Conservation (phyloP, 768 basidiomycete genomes). For the Pisolithus microcarpus region DNA sequence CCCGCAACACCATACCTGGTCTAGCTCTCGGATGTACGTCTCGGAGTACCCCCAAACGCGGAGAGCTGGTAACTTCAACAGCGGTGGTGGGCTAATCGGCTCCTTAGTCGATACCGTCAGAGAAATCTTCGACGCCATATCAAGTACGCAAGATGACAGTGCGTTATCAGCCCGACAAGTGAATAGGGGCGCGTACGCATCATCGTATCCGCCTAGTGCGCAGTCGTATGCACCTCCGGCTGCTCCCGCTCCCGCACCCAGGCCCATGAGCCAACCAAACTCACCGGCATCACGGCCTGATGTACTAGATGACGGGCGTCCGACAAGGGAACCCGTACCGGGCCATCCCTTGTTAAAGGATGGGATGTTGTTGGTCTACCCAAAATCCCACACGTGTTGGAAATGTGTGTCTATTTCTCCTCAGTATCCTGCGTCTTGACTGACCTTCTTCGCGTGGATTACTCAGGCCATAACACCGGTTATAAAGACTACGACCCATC, state of each 20-base stretch:
- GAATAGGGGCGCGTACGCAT: constrained; percentile 16
- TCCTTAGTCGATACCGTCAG: constrained; percentile 20
- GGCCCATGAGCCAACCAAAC: constrained; percentile 6
- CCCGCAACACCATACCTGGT: constrained; percentile 14
- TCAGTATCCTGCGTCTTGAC: neutral
- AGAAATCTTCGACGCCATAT: constrained; percentile 24
- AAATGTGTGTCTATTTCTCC: constrained; percentile 49
- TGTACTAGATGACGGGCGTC: constrained; percentile 46
- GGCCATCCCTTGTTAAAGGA: constrained; percentile 62
- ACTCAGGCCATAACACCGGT: constrained; percentile 62
- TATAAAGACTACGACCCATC: constrained; percentile 64
- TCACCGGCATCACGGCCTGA: constrained; percentile 9
- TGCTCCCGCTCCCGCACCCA: neutral
- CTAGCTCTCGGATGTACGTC: constrained; percentile 11
- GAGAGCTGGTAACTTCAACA: neutral
- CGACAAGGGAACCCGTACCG: constrained; percentile 53
- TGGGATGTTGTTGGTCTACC: constrained; percentile 65
- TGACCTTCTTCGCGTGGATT: neutral
- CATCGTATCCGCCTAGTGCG: constrained; percentile 8
- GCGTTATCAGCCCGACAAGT: constrained; percentile 6
- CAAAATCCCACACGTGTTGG: constrained; percentile 48
- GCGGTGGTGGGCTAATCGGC: constrained; percentile 20
- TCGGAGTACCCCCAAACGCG: constrained; percentile 1
- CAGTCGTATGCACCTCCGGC: constrained; percentile 6
- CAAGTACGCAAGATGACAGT: constrained; percentile 17